phyloP scores from a whole-genome alignment of 2,329 filamentous ascomycete species.

The Alternaria triticina region DNA sequence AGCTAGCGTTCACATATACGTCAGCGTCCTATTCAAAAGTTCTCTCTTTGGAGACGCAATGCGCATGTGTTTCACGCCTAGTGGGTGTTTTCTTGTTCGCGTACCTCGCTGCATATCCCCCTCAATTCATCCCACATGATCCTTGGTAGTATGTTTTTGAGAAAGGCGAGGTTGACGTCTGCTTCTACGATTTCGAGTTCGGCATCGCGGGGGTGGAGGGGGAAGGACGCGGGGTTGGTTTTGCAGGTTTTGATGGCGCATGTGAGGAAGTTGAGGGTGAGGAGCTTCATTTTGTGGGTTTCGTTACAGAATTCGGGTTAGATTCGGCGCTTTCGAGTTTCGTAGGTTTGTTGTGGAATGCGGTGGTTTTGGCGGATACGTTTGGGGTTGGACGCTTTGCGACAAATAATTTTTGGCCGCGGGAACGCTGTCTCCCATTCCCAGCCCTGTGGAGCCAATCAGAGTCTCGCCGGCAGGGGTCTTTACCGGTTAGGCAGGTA shows the following conservation, averaged over 20 bases:
- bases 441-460: not conserved
- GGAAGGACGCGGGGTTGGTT: conserved; percentile 77
- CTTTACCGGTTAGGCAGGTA: not conserved
- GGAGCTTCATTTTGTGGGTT: conserved; percentile 75
- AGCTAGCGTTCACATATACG: conserved; percentile 59
- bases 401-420: conserved; percentile 10
- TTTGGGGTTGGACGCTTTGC: not conserved
- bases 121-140: conserved; percentile 87
- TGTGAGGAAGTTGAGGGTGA: conserved; percentile 95
- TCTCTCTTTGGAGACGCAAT: not conserved
- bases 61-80: not conserved
- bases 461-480: not conserved
- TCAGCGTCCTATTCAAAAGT: not conserved
- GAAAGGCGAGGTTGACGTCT: conserved; percentile 79
- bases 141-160: conserved; percentile 83
- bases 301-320: not conserved
- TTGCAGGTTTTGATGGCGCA: conserved; percentile 97
- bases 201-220: conserved; percentile 89
- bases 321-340: not conserved
- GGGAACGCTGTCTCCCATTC: not conserved
- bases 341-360: not conserved
- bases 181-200: conserved; percentile 86
- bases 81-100: not conserved
- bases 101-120: conserved; percentile 76
- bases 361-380: conserved; percentile 47